Conservation (phyloP, 768 basidiomycete species). For the Cubamyces lactineus region DNA sequence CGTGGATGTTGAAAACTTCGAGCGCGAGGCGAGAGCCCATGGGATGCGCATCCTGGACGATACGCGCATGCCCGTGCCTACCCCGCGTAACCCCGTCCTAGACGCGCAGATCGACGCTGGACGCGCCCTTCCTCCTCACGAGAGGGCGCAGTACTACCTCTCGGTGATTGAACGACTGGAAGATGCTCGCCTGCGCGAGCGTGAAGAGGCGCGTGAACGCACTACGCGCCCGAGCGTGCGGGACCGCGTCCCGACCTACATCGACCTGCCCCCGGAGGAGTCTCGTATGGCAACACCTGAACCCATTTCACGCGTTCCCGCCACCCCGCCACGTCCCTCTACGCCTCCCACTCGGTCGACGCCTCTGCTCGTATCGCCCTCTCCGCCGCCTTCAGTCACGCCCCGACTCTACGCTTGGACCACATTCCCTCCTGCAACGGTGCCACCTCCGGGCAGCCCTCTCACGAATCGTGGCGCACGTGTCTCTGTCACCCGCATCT, state of each 20-base stretch:
- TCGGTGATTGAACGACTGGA: conserved; percentile 6
- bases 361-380: conserved; percentile 41
- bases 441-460: conserved; percentile 45
- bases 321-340: conserved; percentile 29
- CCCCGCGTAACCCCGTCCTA: conserved; percentile 10
- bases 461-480: conserved; percentile 63
- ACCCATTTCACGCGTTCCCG: conserved; percentile 3
- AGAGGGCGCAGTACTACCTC: conserved; percentile 12
- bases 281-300: conserved; percentile 14
- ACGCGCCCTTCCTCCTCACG: conserved; percentile 4
- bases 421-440: conserved; percentile 31
- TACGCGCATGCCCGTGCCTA: conserved; percentile 3
- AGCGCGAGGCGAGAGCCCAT: background rate
- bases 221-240: conserved; percentile 11
- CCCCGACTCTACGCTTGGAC: conserved; percentile 62
- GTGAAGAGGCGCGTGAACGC: background rate
- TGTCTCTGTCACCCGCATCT: conserved; percentile 60
- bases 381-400: conserved; percentile 57
- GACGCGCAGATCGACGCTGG: conserved; percentile 19
- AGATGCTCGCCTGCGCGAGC: conserved; percentile 3
- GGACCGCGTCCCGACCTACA: conserved; percentile 16
- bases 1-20: conserved; percentile 46
- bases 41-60: conserved; percentile 4
- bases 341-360: conserved; percentile 39
- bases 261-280: conserved; percentile 16